Evolutionary conservation across 805 yeast species (phyloP).

Genomic region (Pichia nanzhaoensis): DNA sequence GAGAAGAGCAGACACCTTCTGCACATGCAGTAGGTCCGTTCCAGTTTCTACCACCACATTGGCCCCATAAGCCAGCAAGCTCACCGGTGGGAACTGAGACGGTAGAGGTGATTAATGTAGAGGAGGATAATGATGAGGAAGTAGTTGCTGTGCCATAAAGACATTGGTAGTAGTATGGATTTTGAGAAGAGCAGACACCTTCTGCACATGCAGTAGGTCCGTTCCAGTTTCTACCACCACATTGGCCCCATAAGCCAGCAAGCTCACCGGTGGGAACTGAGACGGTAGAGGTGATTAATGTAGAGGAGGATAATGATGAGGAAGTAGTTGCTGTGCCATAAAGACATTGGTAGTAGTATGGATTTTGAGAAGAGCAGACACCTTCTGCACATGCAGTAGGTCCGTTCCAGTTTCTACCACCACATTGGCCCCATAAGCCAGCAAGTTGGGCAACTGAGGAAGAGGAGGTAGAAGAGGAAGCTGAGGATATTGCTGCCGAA

Average conservation of each 20-base stretch:
- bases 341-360: constrained; percentile 21
- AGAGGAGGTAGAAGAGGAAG: constrained; percentile 5
- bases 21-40: constrained; percentile 20
- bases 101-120: background rate
- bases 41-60: constrained; percentile 23
- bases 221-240: constrained; percentile 20
- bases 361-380: constrained; percentile 19
- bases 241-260: constrained; percentile 18
- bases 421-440: constrained; percentile 17
- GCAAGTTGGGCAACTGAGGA: background rate
- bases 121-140: background rate
- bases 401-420: constrained; percentile 16
- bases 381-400: constrained; percentile 18
- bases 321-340: constrained; percentile 12
- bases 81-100: constrained; percentile 4
- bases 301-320: background rate
- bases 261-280: constrained; percentile 5
- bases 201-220: constrained; percentile 20
- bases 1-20: constrained; percentile 19
- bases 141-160: constrained; percentile 14
- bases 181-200: constrained; percentile 21
- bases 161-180: constrained; percentile 25
- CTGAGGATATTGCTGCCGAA: background rate
- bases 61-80: constrained; percentile 15
- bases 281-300: background rate